Conservation (phyloP, 1,139 yeast species). For the Debaryomyces fabryi region DNA sequence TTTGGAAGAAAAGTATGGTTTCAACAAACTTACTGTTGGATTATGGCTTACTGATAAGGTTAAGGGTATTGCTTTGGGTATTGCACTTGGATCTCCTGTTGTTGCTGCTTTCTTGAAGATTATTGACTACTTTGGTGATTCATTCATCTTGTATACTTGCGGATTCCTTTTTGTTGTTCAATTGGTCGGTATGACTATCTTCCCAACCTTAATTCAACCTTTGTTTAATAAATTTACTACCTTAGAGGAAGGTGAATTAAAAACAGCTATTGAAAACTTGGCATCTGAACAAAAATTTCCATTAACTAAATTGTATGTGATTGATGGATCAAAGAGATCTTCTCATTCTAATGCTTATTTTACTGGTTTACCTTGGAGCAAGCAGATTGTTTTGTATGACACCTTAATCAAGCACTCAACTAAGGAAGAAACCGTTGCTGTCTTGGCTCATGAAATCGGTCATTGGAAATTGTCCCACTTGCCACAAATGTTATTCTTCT, state of each 20-base stretch:
- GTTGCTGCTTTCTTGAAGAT: constrained; percentile 78
- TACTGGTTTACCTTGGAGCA: constrained; percentile 94
- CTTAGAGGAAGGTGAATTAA: constrained; percentile 86
- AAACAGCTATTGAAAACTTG: constrained; percentile 74
- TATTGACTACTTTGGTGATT: constrained; percentile 75
- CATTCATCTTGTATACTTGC: constrained; percentile 79
- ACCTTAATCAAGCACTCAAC: constrained; percentile 83
- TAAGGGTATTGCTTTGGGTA: constrained; percentile 57
- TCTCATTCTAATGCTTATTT: constrained; percentile 96
- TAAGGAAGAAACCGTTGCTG: constrained; percentile 84
- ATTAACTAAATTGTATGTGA: constrained; percentile 76
- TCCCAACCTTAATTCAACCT: constrained; percentile 87
- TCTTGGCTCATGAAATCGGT: constrained; percentile 95
- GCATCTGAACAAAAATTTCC: constrained; percentile 84
- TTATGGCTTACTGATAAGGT: constrained; percentile 74
- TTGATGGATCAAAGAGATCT: constrained; percentile 95
- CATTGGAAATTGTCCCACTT: constrained; percentile 95
- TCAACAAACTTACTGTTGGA: constrained; percentile 76
- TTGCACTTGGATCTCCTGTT: constrained; percentile 71
- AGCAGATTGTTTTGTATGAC: constrained; percentile 90
- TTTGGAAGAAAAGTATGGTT: constrained; percentile 89
- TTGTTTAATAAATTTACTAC: constrained; percentile 90
- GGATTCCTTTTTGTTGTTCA: constrained; percentile 71
- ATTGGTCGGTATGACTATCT: constrained; percentile 69
- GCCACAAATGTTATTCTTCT: constrained; percentile 63